Conservation (phyloP, 305 asterid species). For the Fraxinus angustifolia region DNA sequence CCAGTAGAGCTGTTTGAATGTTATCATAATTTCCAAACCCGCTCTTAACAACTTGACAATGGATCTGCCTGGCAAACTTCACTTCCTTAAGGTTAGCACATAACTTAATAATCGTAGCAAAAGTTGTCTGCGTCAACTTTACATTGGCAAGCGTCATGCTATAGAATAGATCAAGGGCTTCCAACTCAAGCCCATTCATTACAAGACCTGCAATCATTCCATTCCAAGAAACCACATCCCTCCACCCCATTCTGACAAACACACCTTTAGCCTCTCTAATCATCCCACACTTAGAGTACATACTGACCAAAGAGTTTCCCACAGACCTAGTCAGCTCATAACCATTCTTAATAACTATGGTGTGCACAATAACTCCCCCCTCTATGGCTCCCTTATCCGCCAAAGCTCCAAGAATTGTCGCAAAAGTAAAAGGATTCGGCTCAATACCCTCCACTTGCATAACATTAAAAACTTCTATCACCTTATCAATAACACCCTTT, state of each 20-base stretch:
- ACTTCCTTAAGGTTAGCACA: conserved; percentile 62
- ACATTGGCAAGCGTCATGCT: conserved; percentile 61
- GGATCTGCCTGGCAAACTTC: conserved; percentile 67
- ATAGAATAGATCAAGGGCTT: conserved; percentile 60
- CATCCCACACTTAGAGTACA: conserved; percentile 79
- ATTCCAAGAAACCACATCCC: conserved; percentile 81
- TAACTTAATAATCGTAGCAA: conserved; percentile 52
- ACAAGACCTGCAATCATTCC: conserved; percentile 86
- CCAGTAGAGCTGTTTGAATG: conserved; percentile 65
- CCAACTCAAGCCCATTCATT: conserved; percentile 53
- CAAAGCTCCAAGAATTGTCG: conserved; percentile 75
- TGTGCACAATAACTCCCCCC: conserved; percentile 65
- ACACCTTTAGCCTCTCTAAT: conserved; percentile 57
- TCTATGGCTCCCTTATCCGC: conserved; percentile 48
- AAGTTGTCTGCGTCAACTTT: conserved; percentile 51
- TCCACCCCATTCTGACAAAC: conserved; percentile 47
- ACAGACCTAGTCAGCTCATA: conserved; percentile 50
- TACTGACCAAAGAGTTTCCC: conserved; percentile 71
- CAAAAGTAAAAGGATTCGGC: conserved; percentile 72
- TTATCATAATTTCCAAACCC: conserved; percentile 53
- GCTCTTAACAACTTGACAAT: conserved; percentile 48
- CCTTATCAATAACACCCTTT: conserved; percentile 41
- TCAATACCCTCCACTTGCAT: conserved; percentile 58
- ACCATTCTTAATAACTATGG: conserved; percentile 59
- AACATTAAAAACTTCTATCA: conserved; percentile 38